These are phyloP conservation scores for Penicillium dipodomyicola DNA, from an alignment of 495 filamentous ascomycete genomes.

Conservation along the genomic window DNA sequence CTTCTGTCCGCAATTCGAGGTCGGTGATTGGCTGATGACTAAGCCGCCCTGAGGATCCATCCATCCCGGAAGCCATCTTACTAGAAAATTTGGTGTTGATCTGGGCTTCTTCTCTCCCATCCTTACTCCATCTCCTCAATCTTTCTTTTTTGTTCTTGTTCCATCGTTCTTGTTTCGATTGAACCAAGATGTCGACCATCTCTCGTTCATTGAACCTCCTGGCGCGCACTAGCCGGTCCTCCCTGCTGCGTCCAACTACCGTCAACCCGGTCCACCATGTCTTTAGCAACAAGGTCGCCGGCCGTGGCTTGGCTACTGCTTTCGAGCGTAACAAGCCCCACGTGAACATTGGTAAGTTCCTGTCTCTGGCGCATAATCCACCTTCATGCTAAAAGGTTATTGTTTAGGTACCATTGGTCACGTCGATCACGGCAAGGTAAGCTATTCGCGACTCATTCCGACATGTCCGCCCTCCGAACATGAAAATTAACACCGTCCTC, in stretches of 20 bases:
- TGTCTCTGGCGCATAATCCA: not conserved
- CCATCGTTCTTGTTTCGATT: constrained; percentile 35
- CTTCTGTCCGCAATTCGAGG: constrained; percentile 36
- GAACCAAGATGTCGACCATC: constrained; percentile 61
- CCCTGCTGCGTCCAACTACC: constrained; percentile 57
- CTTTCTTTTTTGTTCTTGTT: constrained; percentile 36
- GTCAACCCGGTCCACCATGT: constrained; percentile 70
- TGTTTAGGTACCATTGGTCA: constrained; percentile 88
- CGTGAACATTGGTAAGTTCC: constrained; percentile 83
- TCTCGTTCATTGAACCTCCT: constrained; percentile 66
- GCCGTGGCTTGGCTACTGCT: constrained; percentile 69
- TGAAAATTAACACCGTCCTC: constrained; percentile 24
- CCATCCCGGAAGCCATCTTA: constrained; percentile 10
- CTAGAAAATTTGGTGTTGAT: constrained; percentile 44
- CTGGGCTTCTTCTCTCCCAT: constrained; percentile 24
- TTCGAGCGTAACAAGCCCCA: constrained; percentile 94
- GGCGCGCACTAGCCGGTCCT: constrained; percentile 63
- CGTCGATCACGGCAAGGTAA: constrained; percentile 98
- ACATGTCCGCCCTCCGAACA: not conserved
- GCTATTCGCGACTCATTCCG: constrained; percentile 13
- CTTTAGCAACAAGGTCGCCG: constrained; percentile 64
- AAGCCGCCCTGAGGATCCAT: constrained; percentile 31
- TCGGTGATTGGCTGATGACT: constrained; percentile 47
- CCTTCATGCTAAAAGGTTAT: constrained; percentile 10
- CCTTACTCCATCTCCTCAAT: constrained; percentile 31